phyloP scores from a whole-genome alignment of 176 grass and related monocot genomes.

The Phragmites australis region DNA sequence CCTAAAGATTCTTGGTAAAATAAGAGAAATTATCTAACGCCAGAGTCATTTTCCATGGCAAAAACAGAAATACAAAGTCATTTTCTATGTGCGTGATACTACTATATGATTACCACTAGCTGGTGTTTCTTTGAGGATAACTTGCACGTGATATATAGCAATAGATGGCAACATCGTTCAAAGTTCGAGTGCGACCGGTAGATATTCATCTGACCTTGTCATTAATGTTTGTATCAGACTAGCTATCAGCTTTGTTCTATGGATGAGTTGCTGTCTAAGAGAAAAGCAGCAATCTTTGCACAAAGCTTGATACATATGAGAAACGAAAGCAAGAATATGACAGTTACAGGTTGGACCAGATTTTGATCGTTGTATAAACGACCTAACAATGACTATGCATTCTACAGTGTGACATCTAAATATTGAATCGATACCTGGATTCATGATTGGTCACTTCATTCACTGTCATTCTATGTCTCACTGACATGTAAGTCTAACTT shows the following conservation, averaged over 20 bases:
- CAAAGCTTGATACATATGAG: neutral
- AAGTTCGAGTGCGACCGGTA: neutral
- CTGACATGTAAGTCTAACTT: neutral
- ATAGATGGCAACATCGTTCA: neutral
- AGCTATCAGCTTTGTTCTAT: neutral
- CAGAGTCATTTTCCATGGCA: neutral
- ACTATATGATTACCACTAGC: neutral
- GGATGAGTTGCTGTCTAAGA: neutral
- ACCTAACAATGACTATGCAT: conserved; percentile 1
- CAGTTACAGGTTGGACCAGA: neutral
- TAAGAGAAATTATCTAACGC: neutral
- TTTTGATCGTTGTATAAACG: neutral
- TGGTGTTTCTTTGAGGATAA: neutral
- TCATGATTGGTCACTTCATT: neutral
- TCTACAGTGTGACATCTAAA: neutral
- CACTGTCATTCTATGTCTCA: neutral
- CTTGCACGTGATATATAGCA: neutral
- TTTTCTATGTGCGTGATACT: neutral
- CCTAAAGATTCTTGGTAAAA: neutral
- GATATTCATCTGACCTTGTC: neutral
- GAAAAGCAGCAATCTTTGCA: neutral
- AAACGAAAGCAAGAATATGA: neutral
- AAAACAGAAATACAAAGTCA: neutral
- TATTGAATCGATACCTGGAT: neutral
- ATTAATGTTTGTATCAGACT: conserved; percentile 4